Evolutionary conservation across 306 rosid genomes (phyloP).

Genomic region (Quercus berberidifolia): DNA sequence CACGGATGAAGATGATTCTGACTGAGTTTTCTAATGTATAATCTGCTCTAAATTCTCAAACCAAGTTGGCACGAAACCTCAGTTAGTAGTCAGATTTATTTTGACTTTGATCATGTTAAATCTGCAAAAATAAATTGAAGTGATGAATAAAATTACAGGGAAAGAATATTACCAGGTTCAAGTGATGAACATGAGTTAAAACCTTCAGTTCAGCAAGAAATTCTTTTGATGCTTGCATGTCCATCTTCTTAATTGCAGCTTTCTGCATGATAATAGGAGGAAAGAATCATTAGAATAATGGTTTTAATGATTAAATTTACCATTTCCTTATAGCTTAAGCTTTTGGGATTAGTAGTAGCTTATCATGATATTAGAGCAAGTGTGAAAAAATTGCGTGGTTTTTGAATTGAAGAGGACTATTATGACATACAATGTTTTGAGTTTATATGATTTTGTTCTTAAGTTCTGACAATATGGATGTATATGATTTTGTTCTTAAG

Average conservation of each 20-base stretch:
- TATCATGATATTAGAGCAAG: background rate
- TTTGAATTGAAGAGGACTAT: too few species aligned
- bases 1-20: background rate
- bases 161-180: constrained; percentile 61
- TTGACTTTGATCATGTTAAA: background rate
- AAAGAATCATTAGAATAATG: background rate
- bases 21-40: background rate
- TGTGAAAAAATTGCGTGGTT: too few species aligned
- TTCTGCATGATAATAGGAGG: constrained; percentile 31
- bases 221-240: constrained; percentile 77
- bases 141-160: background rate
- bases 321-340: too few species aligned
- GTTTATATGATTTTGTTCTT: too few species aligned
- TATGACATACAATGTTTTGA: too few species aligned
- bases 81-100: background rate
- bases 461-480: too few species aligned
- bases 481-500: too few species aligned
- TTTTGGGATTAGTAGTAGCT: too few species aligned
- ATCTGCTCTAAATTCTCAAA: background rate
- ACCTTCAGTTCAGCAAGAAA: constrained; percentile 68
- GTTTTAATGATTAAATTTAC: too few species aligned
- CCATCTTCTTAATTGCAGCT: constrained; percentile 82
- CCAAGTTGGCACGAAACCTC: background rate
- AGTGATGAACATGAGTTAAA: constrained; percentile 75
- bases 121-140: background rate